phyloP scores from a whole-genome alignment of 1,139 yeast species.

The Candida sp. region DNA sequence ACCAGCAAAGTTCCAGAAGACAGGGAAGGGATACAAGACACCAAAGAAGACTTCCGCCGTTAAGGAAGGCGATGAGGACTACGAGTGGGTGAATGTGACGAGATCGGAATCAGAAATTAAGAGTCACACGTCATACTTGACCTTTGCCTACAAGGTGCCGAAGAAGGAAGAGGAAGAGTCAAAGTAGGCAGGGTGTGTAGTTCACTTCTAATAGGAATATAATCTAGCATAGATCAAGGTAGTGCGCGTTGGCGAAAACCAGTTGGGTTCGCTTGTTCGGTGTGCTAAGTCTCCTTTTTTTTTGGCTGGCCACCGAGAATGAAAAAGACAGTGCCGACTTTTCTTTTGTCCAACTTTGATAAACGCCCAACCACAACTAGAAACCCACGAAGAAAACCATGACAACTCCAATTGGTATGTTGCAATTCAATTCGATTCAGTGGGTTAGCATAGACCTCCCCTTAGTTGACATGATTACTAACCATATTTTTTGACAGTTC shows the following conservation, averaged over 20 bases:
- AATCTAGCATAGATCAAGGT: background rate
- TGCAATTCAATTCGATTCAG: background rate
- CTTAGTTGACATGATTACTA: background rate
- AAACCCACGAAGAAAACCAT: background rate
- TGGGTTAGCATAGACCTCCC: background rate
- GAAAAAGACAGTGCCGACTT: slow-evolving; percentile 2
- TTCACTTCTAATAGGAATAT: too few species aligned
- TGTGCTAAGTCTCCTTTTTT: background rate
- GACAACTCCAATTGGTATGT: slow-evolving; percentile 47
- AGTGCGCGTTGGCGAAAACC: background rate
- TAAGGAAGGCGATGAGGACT: slow-evolving; percentile 83
- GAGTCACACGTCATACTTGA: slow-evolving; percentile 92
- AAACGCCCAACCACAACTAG: background rate
- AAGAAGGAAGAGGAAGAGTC: slow-evolving; percentile 1
- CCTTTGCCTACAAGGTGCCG: slow-evolving; percentile 66
- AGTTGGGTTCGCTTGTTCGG: background rate
- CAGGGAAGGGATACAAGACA: slow-evolving; percentile 76
- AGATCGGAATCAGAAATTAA: slow-evolving; percentile 85
- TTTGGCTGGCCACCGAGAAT: slow-evolving; percentile 4
- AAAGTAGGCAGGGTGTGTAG: slow-evolving; percentile 3
- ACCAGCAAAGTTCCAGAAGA: slow-evolving; percentile 30
- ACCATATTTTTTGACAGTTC: slow-evolving; percentile 49
- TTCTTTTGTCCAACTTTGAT: slow-evolving; percentile 2
- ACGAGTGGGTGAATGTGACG: slow-evolving; percentile 83
- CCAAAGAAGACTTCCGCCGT: slow-evolving; percentile 86